Evolutionary conservation across 176 grass and related monocot species (phyloP), one percentile per base, ranked within the genome.

Genomic region (Cenchrus purpureus): DNA sequence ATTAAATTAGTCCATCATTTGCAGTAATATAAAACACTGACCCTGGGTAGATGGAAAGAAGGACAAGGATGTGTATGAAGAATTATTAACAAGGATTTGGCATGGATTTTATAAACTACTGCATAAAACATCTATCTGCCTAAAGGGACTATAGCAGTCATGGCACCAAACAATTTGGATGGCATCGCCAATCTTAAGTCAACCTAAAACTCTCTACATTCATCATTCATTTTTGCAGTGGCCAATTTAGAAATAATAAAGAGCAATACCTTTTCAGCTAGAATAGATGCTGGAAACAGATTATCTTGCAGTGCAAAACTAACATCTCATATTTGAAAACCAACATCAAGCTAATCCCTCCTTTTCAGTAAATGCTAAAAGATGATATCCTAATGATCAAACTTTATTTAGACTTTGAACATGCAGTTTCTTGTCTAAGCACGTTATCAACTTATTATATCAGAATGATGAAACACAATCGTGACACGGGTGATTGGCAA

Each of bases 391-490:
- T 49, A 49, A 63, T 29, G 19, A 62, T 16, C 11, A 62, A 45
- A 63, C 12, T 78, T 61, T 28, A 78, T 8, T 78, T 48, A 78
- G 40, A 5, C n/a, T 63, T 20, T 49, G 44, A 22, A 64, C 76
- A 63, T 63, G 42, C 42, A 64, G 4, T 77, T 58, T 58, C 10
- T 58, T 20, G 52, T 20, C 29, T 34, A 75, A 37, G 51, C 37
- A 76, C 17, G 42, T 37, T 57, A 37, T 4, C 73, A 53, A 53
- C 52, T 53, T 15, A 53, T 15, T 53, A 63, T 45, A 52, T 25
- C 7, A 78, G 25, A 77, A 78, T 10, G 57, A 44, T 62, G 57
- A 78, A 78, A 78, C 57, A 60, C 9, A 46, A 71, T 61, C 32
- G 37, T 16, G 37, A 77, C 58, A 10, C 75, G 61, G 76, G 17